phyloP scores from a whole-genome alignment of 257 asterid genomes.

The Capsicum rhomboideum region DNA sequence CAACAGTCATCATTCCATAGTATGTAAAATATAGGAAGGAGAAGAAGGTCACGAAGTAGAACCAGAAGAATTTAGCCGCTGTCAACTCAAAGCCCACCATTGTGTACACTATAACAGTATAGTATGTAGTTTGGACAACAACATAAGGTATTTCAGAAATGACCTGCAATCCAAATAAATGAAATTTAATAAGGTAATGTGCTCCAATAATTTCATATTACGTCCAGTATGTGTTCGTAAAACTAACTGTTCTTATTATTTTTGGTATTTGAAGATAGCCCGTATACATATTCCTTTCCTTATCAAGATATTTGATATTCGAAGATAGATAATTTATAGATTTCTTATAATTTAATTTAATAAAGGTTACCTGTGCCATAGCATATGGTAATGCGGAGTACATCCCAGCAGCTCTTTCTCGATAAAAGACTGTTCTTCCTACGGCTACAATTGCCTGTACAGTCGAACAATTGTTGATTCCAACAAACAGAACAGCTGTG shows the following conservation, averaged over 20 bases:
- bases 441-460: conserved; percentile 72
- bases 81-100: conserved; percentile 84
- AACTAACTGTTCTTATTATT: background rate
- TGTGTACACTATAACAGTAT: conserved; percentile 57
- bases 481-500: conserved; percentile 57
- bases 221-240: background rate
- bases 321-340: no score
- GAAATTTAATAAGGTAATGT: background rate
- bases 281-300: no score
- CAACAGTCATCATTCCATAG: conserved; percentile 81
- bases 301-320: background rate
- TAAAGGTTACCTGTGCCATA: conserved; percentile 45
- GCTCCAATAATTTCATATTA: background rate
- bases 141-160: conserved; percentile 59
- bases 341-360: background rate
- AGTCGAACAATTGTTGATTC: conserved; percentile 64
- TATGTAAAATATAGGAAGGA: conserved; percentile 82
- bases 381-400: conserved; percentile 87
- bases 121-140: conserved; percentile 50
- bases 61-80: conserved; percentile 67
- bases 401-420: conserved; percentile 73
- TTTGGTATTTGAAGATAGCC: background rate
- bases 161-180: conserved; percentile 28
- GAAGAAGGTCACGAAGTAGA: conserved; percentile 64
- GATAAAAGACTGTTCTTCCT: conserved; percentile 66